These are phyloP conservation scores for Sugiyamaella sp. DNA, from an alignment of 1,139 yeast species.

Conservation along the genomic window DNA sequence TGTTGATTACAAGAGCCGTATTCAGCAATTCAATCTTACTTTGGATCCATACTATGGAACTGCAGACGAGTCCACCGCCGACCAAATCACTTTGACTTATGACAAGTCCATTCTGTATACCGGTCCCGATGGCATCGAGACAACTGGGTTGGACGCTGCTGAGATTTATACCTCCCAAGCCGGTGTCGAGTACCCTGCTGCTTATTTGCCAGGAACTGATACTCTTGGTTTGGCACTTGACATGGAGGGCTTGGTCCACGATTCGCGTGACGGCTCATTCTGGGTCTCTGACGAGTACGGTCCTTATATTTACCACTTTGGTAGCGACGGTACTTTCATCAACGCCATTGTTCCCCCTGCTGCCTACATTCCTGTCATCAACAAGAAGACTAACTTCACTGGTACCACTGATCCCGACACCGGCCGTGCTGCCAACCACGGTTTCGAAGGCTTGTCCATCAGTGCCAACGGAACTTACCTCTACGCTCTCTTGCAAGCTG, in stretches of 20 bases:
- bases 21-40: constrained; percentile 24
- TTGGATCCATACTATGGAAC: constrained; percentile 27
- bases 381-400: constrained; percentile 25
- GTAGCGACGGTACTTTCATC: constrained; percentile 20
- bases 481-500: constrained; percentile 27
- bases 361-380: constrained; percentile 27
- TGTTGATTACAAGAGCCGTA: constrained; percentile 25
- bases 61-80: constrained; percentile 13
- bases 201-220: constrained; percentile 17
- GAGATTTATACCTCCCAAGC: constrained; percentile 22
- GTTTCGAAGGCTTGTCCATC: constrained; percentile 28
- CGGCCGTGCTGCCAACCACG: constrained; percentile 28
- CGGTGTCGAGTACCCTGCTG: constrained; percentile 28
- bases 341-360: constrained; percentile 28
- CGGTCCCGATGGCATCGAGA: constrained; percentile 26
- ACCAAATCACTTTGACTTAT: constrained; percentile 24
- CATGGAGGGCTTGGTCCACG: constrained; percentile 26
- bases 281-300: constrained; percentile 31
- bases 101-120: constrained; percentile 18
- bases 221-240: constrained; percentile 21
- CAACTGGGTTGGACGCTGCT: constrained; percentile 28
- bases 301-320: constrained; percentile 28
- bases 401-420: constrained; percentile 26
- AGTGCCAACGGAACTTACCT: constrained; percentile 25
- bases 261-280: constrained; percentile 24